Base-by-base conservation (phyloP, 176 grass and related monocot genomes). In the Canna indica region DNA sequence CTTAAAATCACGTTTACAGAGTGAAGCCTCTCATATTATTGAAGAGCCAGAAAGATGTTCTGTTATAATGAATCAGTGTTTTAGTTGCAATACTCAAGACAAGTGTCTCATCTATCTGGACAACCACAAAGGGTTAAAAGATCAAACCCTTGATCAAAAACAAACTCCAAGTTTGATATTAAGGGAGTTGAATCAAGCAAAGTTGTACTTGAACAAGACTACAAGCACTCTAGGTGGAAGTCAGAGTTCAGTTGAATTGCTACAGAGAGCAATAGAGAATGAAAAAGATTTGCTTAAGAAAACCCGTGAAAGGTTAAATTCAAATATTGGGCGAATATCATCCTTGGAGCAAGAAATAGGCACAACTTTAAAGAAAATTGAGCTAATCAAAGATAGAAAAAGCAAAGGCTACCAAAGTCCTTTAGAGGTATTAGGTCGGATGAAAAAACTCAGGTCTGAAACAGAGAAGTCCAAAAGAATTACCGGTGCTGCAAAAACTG, bases 181-280 rank as follows among this genome's bases (percentile, higher is more conserved):
- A 75, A 87, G 87, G 68, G 83, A 84, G 64, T 82, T 99, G 58
- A 88, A 93, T 52, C 94, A 90, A 77, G 94, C 94, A 74, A 99
- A 93, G 69, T 56, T 73, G 4, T 87, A 85, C 67, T 82, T 99
- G 56, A 92, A 85, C 79, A 85, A 73, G 47, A 91, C 81, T 42
- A 87, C 84, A 20, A 77, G 34, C 1, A 10, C 64, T 32, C 36
- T 69, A 15, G 64, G 24, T 69, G 75, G 75, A 46, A 18, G 18
- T 59, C 50, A 48, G 25, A 46, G 34, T 58, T 57, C 48, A 17
- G 54, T 87, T 63, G 79, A 82, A 73, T 72, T 74, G 36, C 64
- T 93, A 53, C 93, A 78, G 54, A 74, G 59, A 52, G 73, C 90
- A 75, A 81, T 99, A 78, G 77, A 90, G 64, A 79, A 84, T 20